A percentile compares a stretch with the other conserved stretches of the same genome.
These are phyloP conservation scores for Lablab purpureus DNA, from an alignment of 306 rosid genomes.

Conservation along the genomic window DNA sequence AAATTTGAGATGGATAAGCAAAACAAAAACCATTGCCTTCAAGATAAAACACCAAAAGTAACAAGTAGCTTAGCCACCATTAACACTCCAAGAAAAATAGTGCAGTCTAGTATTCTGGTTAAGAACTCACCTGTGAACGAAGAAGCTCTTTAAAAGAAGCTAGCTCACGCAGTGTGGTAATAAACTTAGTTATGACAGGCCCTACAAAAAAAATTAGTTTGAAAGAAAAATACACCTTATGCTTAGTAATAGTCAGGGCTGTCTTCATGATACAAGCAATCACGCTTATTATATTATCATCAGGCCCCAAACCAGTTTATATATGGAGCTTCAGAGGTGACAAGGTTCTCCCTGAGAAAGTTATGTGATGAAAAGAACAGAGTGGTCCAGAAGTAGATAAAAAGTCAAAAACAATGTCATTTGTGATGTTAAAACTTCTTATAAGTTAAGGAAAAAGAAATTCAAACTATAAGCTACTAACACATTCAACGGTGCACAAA, in stretches of 20 bases:
- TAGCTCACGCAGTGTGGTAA: constrained; percentile 77
- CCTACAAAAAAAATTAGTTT: constrained; percentile 64
- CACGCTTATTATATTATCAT: constrained; percentile 15
- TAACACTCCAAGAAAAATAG: constrained; percentile 31
- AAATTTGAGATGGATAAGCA: constrained; percentile 23
- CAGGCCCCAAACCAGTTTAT: constrained; percentile 34
- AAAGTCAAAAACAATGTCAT: background rate
- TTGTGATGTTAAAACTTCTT: constrained; percentile 26
- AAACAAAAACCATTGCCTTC: constrained; percentile 17
- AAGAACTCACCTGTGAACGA: constrained; percentile 84
- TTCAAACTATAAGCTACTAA: background rate
- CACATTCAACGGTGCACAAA: background rate
- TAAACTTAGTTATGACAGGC: constrained; percentile 89
- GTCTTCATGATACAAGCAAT: constrained; percentile 18
- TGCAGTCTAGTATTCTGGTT: constrained; percentile 35
- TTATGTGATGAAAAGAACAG: constrained; percentile 28
- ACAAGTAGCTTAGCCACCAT: constrained; percentile 23
- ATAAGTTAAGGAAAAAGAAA: constrained; percentile 24
- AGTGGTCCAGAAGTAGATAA: constrained; percentile 17
- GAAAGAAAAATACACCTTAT: constrained; percentile 42
- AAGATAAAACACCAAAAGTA: constrained; percentile 28
- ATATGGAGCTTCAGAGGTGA: constrained; percentile 38
- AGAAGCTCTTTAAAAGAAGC: constrained; percentile 95
- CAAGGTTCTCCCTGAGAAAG: constrained; percentile 30
- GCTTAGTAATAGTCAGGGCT: constrained; percentile 31